Base-by-base conservation (phyloP, 2,329 filamentous ascomycete species). In the Neonectria hederae region DNA sequence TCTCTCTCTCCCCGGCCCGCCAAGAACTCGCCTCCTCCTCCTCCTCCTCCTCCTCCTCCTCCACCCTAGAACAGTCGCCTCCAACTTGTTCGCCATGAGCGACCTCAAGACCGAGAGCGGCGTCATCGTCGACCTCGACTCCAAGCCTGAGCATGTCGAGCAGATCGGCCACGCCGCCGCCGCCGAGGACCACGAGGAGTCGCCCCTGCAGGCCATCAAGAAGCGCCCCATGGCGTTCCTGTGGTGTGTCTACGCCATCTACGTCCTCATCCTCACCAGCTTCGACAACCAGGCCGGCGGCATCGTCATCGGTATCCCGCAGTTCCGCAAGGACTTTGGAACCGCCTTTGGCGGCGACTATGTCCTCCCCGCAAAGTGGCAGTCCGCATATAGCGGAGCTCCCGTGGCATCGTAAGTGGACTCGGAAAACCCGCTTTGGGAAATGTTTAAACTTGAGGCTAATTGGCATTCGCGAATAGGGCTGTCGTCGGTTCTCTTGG, bases 241-340 rank as follows among this genome's bases (percentile, higher is more conserved):
- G 24, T 68, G 66, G 66, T 68, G 66, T 55, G 48, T 68, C 38
- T 68, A 68, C 54, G 66, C 66, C 53, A 68, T 68, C 46, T 68
- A 65, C 54, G 54, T 60, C 38, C 65, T 68, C 30, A 60, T 68
- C 52, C 30, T 68, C 13, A 65, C 66, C 30, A 68, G 66, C 59
- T 69, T 69, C 54, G 67, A 69, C 59, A 65, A 67, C 57, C 67
- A 69, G 22, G 67, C 67, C 22, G 51, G 56, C 5, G 65, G 65
- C 21, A 60, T 62, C 24, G 64, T 67, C 32, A 43, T 68, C 3
- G 59, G 67, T 43, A 69, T 69, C 14, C 67, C 67, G 11, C 45
- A 65, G 65, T 69, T 69, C 58, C 67, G 67, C 48, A 67, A 69
- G 48, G 65, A 69, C 49, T 69, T 69, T 63, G 67, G 67, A 28